Evolutionary conservation across 1,284 basidiomycete genomes (phyloP).

Genomic region (Papiliotrema flavescens): DNA sequence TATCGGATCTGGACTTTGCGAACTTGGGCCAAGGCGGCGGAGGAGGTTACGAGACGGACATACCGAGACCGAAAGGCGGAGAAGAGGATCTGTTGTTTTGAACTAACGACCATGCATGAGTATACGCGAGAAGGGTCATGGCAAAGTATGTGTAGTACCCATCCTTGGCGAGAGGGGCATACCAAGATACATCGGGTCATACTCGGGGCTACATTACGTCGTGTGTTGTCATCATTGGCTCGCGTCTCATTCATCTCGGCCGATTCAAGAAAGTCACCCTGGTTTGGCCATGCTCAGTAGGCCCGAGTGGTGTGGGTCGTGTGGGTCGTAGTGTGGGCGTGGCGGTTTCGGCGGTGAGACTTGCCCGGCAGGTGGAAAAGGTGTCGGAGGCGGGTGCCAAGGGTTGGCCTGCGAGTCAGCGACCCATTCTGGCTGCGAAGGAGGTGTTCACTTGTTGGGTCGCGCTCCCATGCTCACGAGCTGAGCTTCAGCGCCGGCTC

Average conservation of each 20-base stretch:
- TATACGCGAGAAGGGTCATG: too few species aligned
- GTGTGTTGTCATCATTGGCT: too few species aligned
- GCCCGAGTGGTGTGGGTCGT: too few species aligned
- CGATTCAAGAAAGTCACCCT: too few species aligned
- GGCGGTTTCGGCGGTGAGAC: constrained; percentile 8
- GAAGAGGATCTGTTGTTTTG: constrained; percentile 9
- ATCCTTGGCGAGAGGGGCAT: too few species aligned
- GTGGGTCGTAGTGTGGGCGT: too few species aligned
- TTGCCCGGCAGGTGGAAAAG: constrained; percentile 20
- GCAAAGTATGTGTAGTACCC: too few species aligned
- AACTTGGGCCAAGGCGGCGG: constrained; percentile 7
- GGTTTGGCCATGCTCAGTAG: too few species aligned
- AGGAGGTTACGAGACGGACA: constrained; percentile 8
- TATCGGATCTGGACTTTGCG: constrained; percentile 44
- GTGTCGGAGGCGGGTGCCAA: constrained; percentile 21
- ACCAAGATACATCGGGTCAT: too few species aligned
- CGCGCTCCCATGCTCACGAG: constrained; percentile 18
- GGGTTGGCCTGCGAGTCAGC: constrained; percentile 7
- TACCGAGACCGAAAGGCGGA: constrained; percentile 3
- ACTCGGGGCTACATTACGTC: too few species aligned
- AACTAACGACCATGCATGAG: too few species aligned
- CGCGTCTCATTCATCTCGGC: too few species aligned
- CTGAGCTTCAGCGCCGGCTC: constrained; percentile 16
- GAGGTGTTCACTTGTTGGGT: constrained; percentile 10
- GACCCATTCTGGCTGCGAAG: neutral